Evolutionary conservation across 1,284 basidiomycete species (phyloP).

Genomic region (Termitomyces sp.): DNA sequence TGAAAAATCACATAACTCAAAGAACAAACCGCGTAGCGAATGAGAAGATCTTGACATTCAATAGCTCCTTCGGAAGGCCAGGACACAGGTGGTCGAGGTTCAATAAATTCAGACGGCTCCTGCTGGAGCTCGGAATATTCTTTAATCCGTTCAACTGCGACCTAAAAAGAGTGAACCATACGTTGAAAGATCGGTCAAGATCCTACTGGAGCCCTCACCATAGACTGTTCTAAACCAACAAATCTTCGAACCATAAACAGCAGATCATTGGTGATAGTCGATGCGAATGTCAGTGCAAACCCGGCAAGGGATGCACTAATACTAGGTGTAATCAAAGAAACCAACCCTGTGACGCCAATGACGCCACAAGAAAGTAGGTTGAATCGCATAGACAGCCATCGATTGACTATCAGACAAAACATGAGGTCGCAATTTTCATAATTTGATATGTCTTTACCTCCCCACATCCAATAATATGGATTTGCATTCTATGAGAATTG

Average conservation of each 20-base stretch:
- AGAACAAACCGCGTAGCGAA: constrained; percentile 78
- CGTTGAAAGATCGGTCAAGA: not conserved
- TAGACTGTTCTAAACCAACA: constrained; percentile 86
- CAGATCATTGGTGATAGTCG: constrained; percentile 69
- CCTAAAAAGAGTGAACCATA: constrained; percentile 35
- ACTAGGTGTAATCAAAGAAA: constrained; percentile 63
- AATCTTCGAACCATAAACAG: constrained; percentile 43
- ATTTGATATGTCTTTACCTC: constrained; percentile 37
- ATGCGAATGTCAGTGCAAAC: constrained; percentile 81
- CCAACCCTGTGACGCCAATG: constrained; percentile 66
- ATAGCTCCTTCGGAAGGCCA: constrained; percentile 83
- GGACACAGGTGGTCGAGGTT: constrained; percentile 75
- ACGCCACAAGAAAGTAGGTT: constrained; percentile 74
- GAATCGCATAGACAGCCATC: constrained; percentile 80
- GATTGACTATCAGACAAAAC: constrained; percentile 50
- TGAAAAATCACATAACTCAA: not conserved
- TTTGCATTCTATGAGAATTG: constrained; percentile 54
- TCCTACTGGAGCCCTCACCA: constrained; percentile 46
- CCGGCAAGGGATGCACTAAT: constrained; percentile 79
- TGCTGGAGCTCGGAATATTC: constrained; percentile 80
- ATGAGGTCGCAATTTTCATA: not conserved
- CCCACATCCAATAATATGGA: constrained; percentile 87
- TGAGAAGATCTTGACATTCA: constrained; percentile 75
- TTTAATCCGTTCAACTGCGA: constrained; percentile 88
- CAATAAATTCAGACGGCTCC: constrained; percentile 78